Conservation (phyloP, 768 basidiomycete genomes). For the Pleurotus platypus region DNA sequence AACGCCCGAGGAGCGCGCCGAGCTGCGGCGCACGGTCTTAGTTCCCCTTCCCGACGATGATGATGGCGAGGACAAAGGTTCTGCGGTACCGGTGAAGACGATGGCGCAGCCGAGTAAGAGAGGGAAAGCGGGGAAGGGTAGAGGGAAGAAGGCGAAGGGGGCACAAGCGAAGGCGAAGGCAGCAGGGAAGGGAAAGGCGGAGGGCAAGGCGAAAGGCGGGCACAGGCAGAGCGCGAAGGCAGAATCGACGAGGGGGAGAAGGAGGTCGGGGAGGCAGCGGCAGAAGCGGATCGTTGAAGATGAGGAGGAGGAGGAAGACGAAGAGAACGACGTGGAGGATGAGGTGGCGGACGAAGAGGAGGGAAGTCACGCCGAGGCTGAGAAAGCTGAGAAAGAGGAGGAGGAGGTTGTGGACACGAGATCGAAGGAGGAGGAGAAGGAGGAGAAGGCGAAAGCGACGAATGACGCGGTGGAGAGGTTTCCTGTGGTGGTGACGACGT, state of each 20-base stretch:
- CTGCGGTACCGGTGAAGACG: constrained; percentile 5
- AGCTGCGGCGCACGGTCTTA: constrained; percentile 67
- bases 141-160: constrained; percentile 11
- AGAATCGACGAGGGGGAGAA: neutral
- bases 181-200: constrained; percentile 10
- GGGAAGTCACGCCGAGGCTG: neutral
- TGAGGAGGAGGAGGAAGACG: constrained; percentile 15
- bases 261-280: neutral
- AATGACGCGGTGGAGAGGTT: constrained; percentile 28
- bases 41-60: constrained; percentile 22
- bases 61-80: constrained; percentile 13
- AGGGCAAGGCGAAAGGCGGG: too few relatives aligned
- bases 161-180: constrained; percentile 9
- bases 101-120: neutral
- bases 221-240: neutral
- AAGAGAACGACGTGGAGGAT: constrained; percentile 13
- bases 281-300: neutral
- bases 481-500: constrained; percentile 87
- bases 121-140: constrained; percentile 11
- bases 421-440: too few relatives aligned
- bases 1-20: constrained; percentile 72
- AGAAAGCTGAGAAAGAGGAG: constrained; percentile 6
- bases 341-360: constrained; percentile 12
- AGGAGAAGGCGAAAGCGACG: neutral
- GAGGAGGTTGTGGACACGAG: neutral